Evolutionary conservation across 805 yeast species (phyloP), one percentile per base, ranked within the genome.

Genomic region (Hemisphaericaspora nanyangensis): DNA sequence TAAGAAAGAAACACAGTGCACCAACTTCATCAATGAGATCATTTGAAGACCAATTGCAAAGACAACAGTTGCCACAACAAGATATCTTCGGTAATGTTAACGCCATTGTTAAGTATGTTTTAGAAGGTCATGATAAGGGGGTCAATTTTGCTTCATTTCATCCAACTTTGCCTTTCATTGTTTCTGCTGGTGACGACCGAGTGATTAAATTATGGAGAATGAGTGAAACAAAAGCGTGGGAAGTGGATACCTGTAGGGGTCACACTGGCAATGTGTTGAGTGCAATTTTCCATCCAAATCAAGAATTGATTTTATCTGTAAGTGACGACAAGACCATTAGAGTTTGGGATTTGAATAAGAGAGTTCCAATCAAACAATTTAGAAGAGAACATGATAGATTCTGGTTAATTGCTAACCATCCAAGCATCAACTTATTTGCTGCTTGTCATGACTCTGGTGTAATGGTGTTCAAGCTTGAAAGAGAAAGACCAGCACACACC

Each of bases 121-220:
- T 93, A 44, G 98, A 95, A 61, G 99, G 99, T 37, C 99, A 93
- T 61, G 96, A 93, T 55, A 83, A 96, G 61, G 98, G 98, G 59
- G 99, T 93, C 55, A 91, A 93, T 60, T 93, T 95, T 95, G 98
- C 97, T 16, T 73, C 95, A 10, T 95, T 95, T 79, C 99, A 93
- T 61, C 99, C 99, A 33, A 88, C 91, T 17, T 74, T 89, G 58
- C 98, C 98, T 11, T 74, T 93, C 50, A 89, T 93, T 58, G 95
- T 90, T 15, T 87, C 96, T 13, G 95, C 91, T 54, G 95, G 95
- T 61, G 99, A 93, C 61, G 99, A 93, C 60, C 79, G 98, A 50
- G 82, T 91, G 48, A 87, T 93, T 41, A 91, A 91, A 63, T 72
- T 95, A 48, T 93, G 99, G 99, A 79, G 98, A 66, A 88, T 89